Percentiles rank a stretch among this genome's conserved stretches.
Evolutionary conservation across 2,329 filamentous ascomycete genomes (phyloP).

Genomic region (Colletotrichum somersetense): DNA sequence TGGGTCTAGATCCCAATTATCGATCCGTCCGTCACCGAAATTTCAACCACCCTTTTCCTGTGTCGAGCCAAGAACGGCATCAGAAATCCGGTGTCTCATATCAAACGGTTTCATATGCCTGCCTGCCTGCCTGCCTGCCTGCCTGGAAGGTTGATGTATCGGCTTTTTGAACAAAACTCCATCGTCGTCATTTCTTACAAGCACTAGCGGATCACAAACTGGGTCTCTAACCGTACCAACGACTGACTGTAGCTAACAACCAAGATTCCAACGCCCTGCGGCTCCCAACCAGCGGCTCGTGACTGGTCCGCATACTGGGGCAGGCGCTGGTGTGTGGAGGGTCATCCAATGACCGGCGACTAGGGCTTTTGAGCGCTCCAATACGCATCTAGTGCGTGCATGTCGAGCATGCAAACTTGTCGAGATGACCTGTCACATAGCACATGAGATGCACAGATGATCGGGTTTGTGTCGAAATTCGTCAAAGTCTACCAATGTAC

Average conservation of each 20-base stretch:
- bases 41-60: conserved; percentile 6
- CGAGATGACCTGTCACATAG: conserved; percentile 34
- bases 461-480: conserved; percentile 24
- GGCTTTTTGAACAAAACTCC: conserved; percentile 15
- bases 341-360: conserved; percentile 1
- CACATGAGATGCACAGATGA: conserved; percentile 33
- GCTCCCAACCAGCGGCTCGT: conserved; percentile 3
- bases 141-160: conserved; percentile 27
- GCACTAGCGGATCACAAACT: conserved; percentile 13
- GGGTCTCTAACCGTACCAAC: conserved; percentile 13
- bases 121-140: not conserved
- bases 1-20: conserved; percentile 17
- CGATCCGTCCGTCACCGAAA: not conserved
- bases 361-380: not conserved
- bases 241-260: not conserved
- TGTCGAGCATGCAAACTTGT: conserved; percentile 10
- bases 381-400: conserved; percentile 12
- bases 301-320: conserved; percentile 1
- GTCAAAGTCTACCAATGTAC: conserved; percentile 1
- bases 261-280: not conserved
- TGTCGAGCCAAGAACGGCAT: conserved; percentile 11
- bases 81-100: conserved; percentile 26
- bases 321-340: conserved; percentile 14
- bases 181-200: conserved; percentile 30
- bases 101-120: conserved; percentile 30